Conservation (phyloP, 768 basidiomycete species). For the Serendipita sp. region DNA sequence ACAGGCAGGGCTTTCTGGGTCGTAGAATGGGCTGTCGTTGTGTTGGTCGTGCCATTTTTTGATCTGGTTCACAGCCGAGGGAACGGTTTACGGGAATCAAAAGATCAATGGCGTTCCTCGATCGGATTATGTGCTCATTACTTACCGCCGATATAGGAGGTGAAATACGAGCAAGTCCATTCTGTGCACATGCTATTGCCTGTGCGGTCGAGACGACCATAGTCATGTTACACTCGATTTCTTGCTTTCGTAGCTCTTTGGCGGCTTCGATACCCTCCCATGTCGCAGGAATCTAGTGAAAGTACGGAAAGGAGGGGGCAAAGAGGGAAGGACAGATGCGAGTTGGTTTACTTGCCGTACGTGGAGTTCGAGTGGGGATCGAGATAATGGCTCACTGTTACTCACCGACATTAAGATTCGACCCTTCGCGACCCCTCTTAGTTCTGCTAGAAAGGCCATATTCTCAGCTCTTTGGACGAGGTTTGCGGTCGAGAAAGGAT, state of each 20-base stretch:
- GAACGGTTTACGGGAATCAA: not conserved
- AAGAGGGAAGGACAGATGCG: too few species aligned
- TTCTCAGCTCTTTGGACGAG: not conserved
- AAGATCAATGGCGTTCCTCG: not conserved
- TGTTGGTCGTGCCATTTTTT: not conserved
- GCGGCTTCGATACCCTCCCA: constrained; percentile 2
- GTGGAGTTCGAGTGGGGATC: too few species aligned
- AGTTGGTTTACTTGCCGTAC: too few species aligned
- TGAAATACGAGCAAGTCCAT: not conserved
- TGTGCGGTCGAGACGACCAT: not conserved
- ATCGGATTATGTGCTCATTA: not conserved
- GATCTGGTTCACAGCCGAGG: not conserved
- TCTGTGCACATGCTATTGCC: not conserved
- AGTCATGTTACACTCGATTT: not conserved
- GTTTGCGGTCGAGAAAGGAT: too few species aligned
- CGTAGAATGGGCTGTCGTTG: not conserved
- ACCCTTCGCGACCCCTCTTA: not conserved
- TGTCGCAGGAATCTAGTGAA: not conserved
- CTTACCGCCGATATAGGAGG: not conserved
- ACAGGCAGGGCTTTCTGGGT: not conserved
- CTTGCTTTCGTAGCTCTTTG: not conserved
- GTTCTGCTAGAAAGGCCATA: not conserved
- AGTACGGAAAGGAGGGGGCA: too few species aligned
- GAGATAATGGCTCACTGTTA: too few species aligned
- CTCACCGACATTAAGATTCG: not conserved